Base-by-base conservation (phyloP, 225 moss, liverwort and hornwort genomes). In the Neckera pumila region DNA sequence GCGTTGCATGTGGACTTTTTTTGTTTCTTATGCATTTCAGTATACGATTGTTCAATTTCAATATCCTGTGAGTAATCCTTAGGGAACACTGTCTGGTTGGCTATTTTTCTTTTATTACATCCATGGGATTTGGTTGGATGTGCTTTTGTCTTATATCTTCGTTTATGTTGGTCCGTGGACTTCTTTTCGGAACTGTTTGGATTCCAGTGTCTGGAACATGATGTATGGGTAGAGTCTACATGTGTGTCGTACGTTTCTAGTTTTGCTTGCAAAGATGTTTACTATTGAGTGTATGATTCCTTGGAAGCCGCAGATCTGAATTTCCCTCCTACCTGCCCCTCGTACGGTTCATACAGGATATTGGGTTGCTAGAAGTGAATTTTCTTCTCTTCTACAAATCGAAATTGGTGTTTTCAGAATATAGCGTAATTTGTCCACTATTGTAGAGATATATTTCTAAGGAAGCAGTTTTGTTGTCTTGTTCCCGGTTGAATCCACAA, bases 81-180 rank as follows among this genome's bases (percentile, higher is more conserved):
- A 1, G 8, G 0, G 1, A 28, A 0, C 5, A 3, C 8, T 13
- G 0, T 57, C 23, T 36, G 36, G 13, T 33, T 21, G 3, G 14
- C 2, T 28, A 7, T 27, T 13, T 27, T 6, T 61, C 27, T 12
- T 60, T 58, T 60, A 13, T 60, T 60, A 12, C 27, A 13, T 14
- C 8, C 1, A 16, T 19, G 21, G 33, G 13, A 13, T 51, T 51
- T 9, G 1, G 3, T 49, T 17, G 10, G 65, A 2, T 19, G 18
- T 20, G 3, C 5, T 45, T 16, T 21, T 8, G 0, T 51, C 11
- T 7, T 76, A 34, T 9, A 14, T 51, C 14, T 3, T 34, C 5
- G 21, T 33, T 13, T 51, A 20, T 49, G 20, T 12, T 75, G 20
- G 4, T 33, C 3, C 3, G 17, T 31, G 49, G 4, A 3, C 0